phyloP scores from a whole-genome alignment of 495 filamentous ascomycete species.

The Xylaria venustula region DNA sequence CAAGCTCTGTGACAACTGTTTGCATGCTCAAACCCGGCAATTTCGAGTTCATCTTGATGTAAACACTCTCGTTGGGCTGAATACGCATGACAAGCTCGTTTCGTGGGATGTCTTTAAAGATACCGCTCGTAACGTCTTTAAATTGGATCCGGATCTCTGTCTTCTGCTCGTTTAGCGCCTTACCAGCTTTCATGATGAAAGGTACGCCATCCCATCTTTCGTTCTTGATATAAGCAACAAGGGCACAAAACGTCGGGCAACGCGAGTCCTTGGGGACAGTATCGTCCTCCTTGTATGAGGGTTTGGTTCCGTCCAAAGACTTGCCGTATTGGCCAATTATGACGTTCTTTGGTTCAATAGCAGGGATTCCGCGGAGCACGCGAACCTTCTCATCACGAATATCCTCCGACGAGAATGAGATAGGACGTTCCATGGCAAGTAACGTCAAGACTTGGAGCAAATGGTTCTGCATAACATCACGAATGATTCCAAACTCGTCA shows the following conservation, averaged over 20 bases:
- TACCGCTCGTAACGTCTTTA: constrained; percentile 97
- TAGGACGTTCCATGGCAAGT: constrained; percentile 96
- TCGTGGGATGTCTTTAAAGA: constrained; percentile 99
- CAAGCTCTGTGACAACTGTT: constrained; percentile 97
- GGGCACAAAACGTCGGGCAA: constrained; percentile 96
- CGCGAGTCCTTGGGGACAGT: constrained; percentile 96
- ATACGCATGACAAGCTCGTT: constrained; percentile 99
- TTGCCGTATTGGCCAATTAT: constrained; percentile 99
- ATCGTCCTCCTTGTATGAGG: constrained; percentile 97
- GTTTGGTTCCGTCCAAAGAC: constrained; percentile 95
- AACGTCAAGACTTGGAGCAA: constrained; percentile 94
- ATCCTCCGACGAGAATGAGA: constrained; percentile 97
- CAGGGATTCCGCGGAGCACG: constrained; percentile 87
- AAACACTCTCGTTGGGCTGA: constrained; percentile 98
- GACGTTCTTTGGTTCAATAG: constrained; percentile 99
- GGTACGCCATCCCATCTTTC: constrained; percentile 99
- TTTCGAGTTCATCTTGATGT: constrained; percentile 99
- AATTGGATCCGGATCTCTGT: constrained; percentile 99
- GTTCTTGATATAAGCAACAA: constrained; percentile 98
- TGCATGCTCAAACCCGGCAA: constrained; percentile 98
- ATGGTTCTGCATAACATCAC: constrained; percentile 98
- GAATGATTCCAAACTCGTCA: constrained; percentile 99
- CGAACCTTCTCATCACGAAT: constrained; percentile 99
- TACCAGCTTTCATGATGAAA: constrained; percentile 99
- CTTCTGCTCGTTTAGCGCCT: constrained; percentile 99